Base-by-base conservation (phyloP, 2,329 filamentous ascomycete species). In the Fusarium sarcochroum region DNA sequence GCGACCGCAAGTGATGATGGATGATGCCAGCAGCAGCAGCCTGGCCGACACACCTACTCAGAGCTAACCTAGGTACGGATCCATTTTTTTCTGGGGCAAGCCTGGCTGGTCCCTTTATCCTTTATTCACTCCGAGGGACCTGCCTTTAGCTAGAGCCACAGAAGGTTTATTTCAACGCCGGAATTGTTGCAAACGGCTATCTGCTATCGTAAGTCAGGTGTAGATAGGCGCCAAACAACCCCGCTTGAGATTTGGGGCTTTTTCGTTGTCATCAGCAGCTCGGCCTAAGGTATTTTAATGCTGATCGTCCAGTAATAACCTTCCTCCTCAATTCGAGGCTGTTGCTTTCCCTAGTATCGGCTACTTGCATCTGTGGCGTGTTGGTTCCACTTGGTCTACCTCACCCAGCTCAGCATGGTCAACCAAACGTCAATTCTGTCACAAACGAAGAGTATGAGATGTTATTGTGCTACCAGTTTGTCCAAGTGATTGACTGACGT, bases 21-120 rank as follows among this genome's bases (percentile, higher is more conserved):
- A 74, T 74, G 73, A 75, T 75, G 72, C 70, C 71, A 73, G 69
- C 72, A 72, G 65, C 58, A 73, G 73, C 51, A 75, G 71, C 72
- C 73, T 73, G 58, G 67, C 53, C 54, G 59, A 49, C 41, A 61
- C 54, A 54, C 58, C 46, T 57, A 61, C 32, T 58, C 46, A 64
- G 52, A 58, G 57, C 57, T 62, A 21, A 41, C 11, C 32, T 17
- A 56, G 35, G 56, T 45, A 11, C 34, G 48, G 52, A 44, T 53
- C 66, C 66, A 66, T 54, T 66, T 66, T 58, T 56, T 69, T 67
- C 66, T 56, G 61, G 61, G 49, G 65, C 66, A 51, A 32, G 46
- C 27, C 27, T 53, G 38, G 18, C 34, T n/a, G 41, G 41, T 44
- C 41, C 41, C 41, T 44, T 44, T 32, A 20, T 58, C 41, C 41